These are phyloP conservation scores for Coleophoma cylindrospora DNA, from an alignment of 2,329 filamentous ascomycete species.

Conservation along the genomic window DNA sequence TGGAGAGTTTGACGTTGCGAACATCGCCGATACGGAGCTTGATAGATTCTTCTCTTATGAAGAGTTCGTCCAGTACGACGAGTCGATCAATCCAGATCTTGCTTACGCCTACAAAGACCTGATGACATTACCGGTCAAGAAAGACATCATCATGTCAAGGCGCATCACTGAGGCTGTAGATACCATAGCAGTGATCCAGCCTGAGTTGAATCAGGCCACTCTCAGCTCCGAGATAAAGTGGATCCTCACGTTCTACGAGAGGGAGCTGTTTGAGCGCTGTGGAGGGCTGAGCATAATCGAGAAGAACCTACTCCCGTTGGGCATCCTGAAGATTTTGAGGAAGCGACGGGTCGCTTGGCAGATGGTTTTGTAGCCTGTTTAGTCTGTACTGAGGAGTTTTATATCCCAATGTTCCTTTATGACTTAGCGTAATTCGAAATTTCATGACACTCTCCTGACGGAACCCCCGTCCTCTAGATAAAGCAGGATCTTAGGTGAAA, in stretches of 20 bases:
- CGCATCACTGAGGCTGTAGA: constrained; percentile 13
- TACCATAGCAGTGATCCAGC: not conserved
- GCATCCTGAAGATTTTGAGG: constrained; percentile 29
- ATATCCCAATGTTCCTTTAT: no score
- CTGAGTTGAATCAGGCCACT: constrained; percentile 3
- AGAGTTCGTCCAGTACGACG: constrained; percentile 29
- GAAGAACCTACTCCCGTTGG: constrained; percentile 31
- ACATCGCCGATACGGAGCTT: not conserved
- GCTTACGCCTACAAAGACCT: constrained; percentile 22
- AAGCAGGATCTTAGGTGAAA: no score
- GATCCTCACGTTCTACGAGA: constrained; percentile 28
- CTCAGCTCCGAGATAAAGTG: constrained; percentile 27
- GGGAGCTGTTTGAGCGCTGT: constrained; percentile 30
- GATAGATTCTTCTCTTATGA: constrained; percentile 29
- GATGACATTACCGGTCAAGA: constrained; percentile 15
- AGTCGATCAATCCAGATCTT: constrained; percentile 24
- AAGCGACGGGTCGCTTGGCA: constrained; percentile 19
- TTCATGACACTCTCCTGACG: no score
- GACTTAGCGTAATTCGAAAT: no score
- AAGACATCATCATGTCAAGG: constrained; percentile 14
- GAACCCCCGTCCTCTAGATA: no score
- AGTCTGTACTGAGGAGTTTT: not conserved
- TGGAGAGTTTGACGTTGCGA: not conserved
- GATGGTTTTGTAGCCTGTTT: constrained; percentile 9
- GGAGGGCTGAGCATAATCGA: constrained; percentile 32